Percentiles rank a stretch among this genome's conserved stretches.
Evolutionary conservation across 2,329 filamentous ascomycete species (phyloP).

Genomic region (Trichoderma sp.): DNA sequence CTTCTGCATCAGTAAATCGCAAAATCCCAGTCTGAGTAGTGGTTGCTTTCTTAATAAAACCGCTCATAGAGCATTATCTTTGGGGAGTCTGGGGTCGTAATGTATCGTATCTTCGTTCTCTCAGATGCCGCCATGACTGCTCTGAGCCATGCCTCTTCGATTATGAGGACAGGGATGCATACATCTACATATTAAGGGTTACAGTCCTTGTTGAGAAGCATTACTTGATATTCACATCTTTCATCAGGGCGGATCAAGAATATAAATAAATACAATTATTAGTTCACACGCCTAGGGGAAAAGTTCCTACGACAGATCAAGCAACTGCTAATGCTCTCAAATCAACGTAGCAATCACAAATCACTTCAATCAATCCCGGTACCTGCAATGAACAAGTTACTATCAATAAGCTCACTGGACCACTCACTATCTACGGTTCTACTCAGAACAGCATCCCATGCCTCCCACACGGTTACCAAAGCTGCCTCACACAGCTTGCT

Average conservation of each 20-base stretch:
- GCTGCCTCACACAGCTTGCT: background rate
- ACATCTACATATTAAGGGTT: background rate
- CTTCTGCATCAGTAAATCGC: no score
- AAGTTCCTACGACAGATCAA: background rate
- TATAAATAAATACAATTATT: background rate
- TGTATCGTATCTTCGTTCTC: background rate
- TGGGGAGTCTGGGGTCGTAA: no score
- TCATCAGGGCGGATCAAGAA: background rate
- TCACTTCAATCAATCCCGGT: background rate
- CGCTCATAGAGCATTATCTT: no score
- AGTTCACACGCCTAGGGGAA: background rate
- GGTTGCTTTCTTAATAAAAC: no score
- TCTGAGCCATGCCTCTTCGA: background rate
- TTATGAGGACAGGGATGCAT: background rate
- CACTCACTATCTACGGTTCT: background rate
- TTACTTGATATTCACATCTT: background rate
- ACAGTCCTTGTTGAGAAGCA: background rate
- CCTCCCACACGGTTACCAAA: background rate
- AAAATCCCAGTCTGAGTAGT: no score
- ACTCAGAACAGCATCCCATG: background rate
- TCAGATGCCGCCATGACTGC: background rate
- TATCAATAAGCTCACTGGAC: background rate
- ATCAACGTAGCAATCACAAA: background rate
- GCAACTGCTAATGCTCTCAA: background rate
- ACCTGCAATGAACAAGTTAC: background rate